These are phyloP conservation scores for Pseudomonodictys pantanalensis DNA, from an alignment of 495 filamentous ascomycete genomes.

Conservation along the genomic window DNA sequence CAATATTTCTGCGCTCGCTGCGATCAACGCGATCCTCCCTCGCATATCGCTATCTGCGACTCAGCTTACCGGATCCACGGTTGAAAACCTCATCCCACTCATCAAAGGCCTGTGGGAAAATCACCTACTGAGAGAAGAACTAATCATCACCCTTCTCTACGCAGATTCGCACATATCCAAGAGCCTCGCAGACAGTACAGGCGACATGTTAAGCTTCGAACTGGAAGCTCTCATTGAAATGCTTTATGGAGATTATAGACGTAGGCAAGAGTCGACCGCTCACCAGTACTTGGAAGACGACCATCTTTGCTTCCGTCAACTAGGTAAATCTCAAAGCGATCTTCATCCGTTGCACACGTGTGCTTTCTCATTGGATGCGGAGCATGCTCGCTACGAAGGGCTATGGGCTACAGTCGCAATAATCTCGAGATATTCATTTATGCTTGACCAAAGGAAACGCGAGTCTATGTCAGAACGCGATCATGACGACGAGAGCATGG, in stretches of 20 bases:
- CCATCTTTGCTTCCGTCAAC: conserved; percentile 29
- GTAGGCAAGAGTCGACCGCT: conserved; percentile 65
- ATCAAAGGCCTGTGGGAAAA: conserved; percentile 71
- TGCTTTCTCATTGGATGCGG: conserved; percentile 22
- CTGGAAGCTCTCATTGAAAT: conserved; percentile 38
- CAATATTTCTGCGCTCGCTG: conserved; percentile 68
- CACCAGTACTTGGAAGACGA: conserved; percentile 67
- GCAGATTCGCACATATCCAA: conserved; percentile 58
- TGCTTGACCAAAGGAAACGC: conserved; percentile 24
- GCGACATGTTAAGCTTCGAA: conserved; percentile 36
- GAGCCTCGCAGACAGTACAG: conserved; percentile 33
- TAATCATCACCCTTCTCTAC: conserved; percentile 68
- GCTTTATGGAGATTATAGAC: conserved; percentile 69
- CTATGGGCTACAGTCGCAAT: conserved; percentile 27
- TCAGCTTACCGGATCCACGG: conserved; percentile 55
- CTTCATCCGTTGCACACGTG: conserved; percentile 23
- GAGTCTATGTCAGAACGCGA: conserved; percentile 16
- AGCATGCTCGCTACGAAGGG: conserved; percentile 19
- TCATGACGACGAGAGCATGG: conserved; percentile 32
- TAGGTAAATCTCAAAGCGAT: conserved; percentile 3
- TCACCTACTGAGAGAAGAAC: conserved; percentile 67
- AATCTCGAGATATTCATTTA: conserved; percentile 25
- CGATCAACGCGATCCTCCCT: conserved; percentile 68
- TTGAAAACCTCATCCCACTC: conserved; percentile 63
- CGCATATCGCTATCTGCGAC: conserved; percentile 66